These are phyloP conservation scores for Xanthoconium separans DNA, from an alignment of 1,284 basidiomycete genomes.

Conservation along the genomic window DNA sequence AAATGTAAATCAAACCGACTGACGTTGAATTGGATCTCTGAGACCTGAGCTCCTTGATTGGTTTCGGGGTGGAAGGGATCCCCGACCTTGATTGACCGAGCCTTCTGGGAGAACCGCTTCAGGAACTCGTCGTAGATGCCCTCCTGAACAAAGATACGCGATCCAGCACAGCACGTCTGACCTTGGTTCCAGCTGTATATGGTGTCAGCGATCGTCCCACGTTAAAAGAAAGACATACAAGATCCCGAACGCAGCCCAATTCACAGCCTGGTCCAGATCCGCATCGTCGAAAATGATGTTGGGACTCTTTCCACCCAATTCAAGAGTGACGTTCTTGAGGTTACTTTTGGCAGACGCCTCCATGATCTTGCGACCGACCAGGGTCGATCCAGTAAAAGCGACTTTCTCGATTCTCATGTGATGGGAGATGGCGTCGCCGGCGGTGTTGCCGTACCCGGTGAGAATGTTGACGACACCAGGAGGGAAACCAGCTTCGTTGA, in stretches of 20 bases:
- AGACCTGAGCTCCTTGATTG: slow-evolving; percentile 88
- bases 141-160: slow-evolving; percentile 84
- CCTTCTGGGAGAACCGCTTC: slow-evolving; percentile 56
- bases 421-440: slow-evolving; percentile 60
- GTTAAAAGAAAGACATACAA: slow-evolving; percentile 43
- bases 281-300: slow-evolving; percentile 76
- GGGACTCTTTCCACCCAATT: slow-evolving; percentile 92
- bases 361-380: slow-evolving; percentile 85
- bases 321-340: slow-evolving; percentile 87
- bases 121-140: slow-evolving; percentile 82
- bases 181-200: slow-evolving; percentile 71
- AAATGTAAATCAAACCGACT: slow-evolving; percentile 39
- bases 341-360: slow-evolving; percentile 82
- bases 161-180: slow-evolving; percentile 84
- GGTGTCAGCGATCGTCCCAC: slow-evolving; percentile 37
- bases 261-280: slow-evolving; percentile 75
- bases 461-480: slow-evolving; percentile 74
- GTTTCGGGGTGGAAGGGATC: slow-evolving; percentile 76
- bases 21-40: slow-evolving; percentile 66
- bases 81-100: slow-evolving; percentile 63
- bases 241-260: slow-evolving; percentile 81
- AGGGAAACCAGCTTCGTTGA: slow-evolving; percentile 59
- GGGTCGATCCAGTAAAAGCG: slow-evolving; percentile 76
- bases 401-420: slow-evolving; percentile 73
- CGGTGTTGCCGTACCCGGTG: slow-evolving; percentile 63